Evolutionary conservation across 176 grass and related monocot species (phyloP), one percentile per base, ranked within the genome.

Genomic region (Puya raimondii): DNA sequence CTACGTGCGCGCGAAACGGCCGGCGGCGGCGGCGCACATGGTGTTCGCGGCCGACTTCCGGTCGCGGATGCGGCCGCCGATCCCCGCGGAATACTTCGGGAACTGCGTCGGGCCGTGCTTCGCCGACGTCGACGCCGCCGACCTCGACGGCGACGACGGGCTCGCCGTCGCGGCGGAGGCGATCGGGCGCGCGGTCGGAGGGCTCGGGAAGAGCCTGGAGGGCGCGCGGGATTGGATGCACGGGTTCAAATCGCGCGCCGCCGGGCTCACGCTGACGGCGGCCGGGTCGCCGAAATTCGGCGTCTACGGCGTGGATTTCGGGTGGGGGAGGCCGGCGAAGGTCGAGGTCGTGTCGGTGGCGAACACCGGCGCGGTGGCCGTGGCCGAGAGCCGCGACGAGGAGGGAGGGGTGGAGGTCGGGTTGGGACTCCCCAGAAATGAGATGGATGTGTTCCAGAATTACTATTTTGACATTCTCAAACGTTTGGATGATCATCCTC

Each of bases 271-370:
- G 0, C 25, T 85, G 13, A 67, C 18, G 1, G 72, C 81, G 1
- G 80, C 85, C 0, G 88, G 88, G 0, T 92, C 89, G 13, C 82
- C 89, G 2, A 75, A 68, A 61, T 75, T 85, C 47, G 64, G 70
- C 42, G 80, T 88, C 10, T 92, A 92, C 69, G 85, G 78, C 0
- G 0, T 92, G 11, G 80, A 92, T 72, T 78, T 88, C 3, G 82
- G 85, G 48, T 84, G 83, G 17, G 82, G 89, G 11, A 67, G 29
- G 16, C 85, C 85, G 5, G 77, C 25, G 23, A 87, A 85, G 53
- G 53, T 56, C n/a, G 53, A 56, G 53, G 53, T 56, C 15, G 53
- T 56, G 4, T 56, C 53, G 15, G n/a, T 56, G 15, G 13, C 53
- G n/a, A n/a, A 56, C 15, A n/a, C 53, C n/a, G 53, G 53, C n/a